Conservation (phyloP, 2,329 filamentous ascomycete genomes). For the Colletotrichum paranaense region DNA sequence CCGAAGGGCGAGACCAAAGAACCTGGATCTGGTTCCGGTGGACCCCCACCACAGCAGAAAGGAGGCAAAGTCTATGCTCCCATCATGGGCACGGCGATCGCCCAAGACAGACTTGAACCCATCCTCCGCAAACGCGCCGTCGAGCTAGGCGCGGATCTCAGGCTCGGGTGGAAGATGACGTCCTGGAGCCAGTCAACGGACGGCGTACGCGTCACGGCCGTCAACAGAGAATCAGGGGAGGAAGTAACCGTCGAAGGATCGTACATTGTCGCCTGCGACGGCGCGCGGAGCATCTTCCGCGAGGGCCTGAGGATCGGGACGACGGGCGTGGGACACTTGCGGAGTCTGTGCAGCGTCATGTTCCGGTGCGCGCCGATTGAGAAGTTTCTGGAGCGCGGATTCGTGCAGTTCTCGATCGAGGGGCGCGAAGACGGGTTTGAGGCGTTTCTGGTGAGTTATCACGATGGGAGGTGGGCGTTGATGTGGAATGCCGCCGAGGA, state of each 20-base stretch:
- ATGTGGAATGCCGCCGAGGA: slow-evolving; percentile 14
- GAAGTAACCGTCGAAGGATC: slow-evolving; percentile 42
- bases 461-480: slow-evolving; percentile 38
- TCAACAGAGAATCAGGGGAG: not conserved
- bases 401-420: slow-evolving; percentile 46
- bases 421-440: slow-evolving; percentile 40
- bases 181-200: slow-evolving; percentile 39
- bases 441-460: slow-evolving; percentile 41
- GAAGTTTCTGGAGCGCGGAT: slow-evolving; percentile 44
- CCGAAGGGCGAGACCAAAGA: no score
- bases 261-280: slow-evolving; percentile 53
- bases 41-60: not conserved
- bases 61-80: slow-evolving; percentile 32
- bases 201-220: slow-evolving; percentile 1
- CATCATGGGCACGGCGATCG: slow-evolving; percentile 42
- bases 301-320: slow-evolving; percentile 41
- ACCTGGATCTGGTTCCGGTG: not conserved
- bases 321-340: slow-evolving; percentile 44
- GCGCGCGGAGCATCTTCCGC: slow-evolving; percentile 43
- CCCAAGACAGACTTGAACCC: slow-evolving; percentile 54
- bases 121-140: slow-evolving; percentile 47
- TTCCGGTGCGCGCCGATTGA: slow-evolving; percentile 44
- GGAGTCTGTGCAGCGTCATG: slow-evolving; percentile 47
- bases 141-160: slow-evolving; percentile 47
- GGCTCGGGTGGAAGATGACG: slow-evolving; percentile 47